Evolutionary conservation across 129 eudicot species (phyloP).

Genomic region (Smallanthus sonchifolius): DNA sequence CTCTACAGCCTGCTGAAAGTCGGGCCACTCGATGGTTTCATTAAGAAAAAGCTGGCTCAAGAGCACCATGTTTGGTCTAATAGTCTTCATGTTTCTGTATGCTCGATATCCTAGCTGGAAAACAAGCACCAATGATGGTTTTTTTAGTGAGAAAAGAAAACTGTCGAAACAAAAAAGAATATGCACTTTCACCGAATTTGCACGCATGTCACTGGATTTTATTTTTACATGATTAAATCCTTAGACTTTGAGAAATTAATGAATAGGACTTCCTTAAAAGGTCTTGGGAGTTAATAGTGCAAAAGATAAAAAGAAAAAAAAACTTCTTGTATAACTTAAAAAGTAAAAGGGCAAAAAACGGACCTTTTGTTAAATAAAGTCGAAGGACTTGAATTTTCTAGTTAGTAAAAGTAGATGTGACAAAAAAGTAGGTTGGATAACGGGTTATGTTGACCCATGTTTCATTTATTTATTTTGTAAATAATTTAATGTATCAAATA

Average conservation of each 20-base stretch:
- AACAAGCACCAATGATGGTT: neutral
- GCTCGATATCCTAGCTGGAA: slow-evolving; percentile 78
- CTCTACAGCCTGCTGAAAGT: slow-evolving; percentile 52
- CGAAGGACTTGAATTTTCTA: neutral
- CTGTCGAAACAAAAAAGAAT: no score
- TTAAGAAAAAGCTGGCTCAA: slow-evolving; percentile 81
- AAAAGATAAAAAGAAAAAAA: neutral
- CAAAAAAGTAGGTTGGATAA: neutral
- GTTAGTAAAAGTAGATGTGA: neutral
- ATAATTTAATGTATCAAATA: neutral
- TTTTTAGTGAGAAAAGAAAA: neutral
- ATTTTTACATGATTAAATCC: neutral
- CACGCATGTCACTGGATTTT: neutral
- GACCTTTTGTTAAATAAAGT: neutral
- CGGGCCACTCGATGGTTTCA: slow-evolving; percentile 65
- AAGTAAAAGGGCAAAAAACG: neutral
- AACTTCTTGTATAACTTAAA: neutral
- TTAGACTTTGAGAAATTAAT: neutral
- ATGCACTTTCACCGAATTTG: neutral
- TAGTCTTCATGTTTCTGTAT: slow-evolving; percentile 67
- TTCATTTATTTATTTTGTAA: neutral
- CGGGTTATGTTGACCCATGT: neutral
- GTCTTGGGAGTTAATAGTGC: neutral
- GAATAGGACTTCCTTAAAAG: neutral
- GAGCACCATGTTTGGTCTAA: slow-evolving; percentile 80